Evolutionary conservation across 1,139 yeast species (phyloP), one percentile per base, ranked within the genome.

Genomic region (Meyerozyma elateridarum): DNA sequence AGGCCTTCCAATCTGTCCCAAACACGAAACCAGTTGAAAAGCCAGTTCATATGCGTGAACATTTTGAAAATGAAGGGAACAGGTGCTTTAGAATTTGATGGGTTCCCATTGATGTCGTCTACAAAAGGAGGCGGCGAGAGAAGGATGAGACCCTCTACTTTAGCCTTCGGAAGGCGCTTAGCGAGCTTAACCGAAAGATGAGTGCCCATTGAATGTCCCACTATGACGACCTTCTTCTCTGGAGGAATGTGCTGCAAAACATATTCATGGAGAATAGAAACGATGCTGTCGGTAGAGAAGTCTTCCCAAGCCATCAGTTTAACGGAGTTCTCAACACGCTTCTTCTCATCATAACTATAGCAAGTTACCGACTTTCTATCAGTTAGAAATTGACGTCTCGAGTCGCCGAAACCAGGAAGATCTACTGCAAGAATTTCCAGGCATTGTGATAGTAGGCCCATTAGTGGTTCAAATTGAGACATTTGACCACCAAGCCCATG

Each of bases 401-500:
- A 73, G 43, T 70, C 69, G 12, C 93, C 93, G 54, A 80, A 80
- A 0, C 93, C 93, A 0, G 93, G 93, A 34, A 83, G 61, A 48
- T 83, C 93, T 14, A 83, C 46, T 1, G 85, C 68, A 34, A 78
- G 49, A 3, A 81, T 66, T 41, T 79, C 83, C 46, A 78, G 70
- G 49, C 83, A 77, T 46, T 79, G 83, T 18, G 85, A 66, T 36
- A 83, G 67, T 35, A 77, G 65, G 25, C 76, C 83, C 55, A 83
- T 64, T 26, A 81, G 57, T 3, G 76, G 73, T 44, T 79, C 85
- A 49, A 84, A 82, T 49, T 81, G 89, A 7, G 82, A 66, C 58
- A 80, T 64, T 48, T 81, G 89, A 6, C 93, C 93, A 1, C 93
- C 93, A 28, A 83, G 56, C 0, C 93, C 93, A 52, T 83, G 93